Base-by-base conservation (phyloP, 2,329 filamentous ascomycete species). In the Fusarium graminum region DNA sequence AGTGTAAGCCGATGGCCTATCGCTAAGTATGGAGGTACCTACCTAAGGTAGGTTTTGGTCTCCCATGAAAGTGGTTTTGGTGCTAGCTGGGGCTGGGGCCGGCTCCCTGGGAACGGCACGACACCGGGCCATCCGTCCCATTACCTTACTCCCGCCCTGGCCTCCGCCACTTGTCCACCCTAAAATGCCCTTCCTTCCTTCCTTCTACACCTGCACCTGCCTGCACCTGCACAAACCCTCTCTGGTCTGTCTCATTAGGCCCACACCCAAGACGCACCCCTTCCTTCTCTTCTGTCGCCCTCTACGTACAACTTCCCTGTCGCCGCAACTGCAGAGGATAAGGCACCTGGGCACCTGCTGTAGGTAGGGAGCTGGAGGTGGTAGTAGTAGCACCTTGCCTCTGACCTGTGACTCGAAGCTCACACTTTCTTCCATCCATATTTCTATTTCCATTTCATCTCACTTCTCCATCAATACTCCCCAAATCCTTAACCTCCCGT, bases 81-180 rank as follows among this genome's bases (percentile, higher is more conserved):
- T 64, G 65, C 62, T 71, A 70, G 62, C 70, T 74, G 69, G 34
- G 49, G 39, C 49, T 52, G 49, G 70, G 64, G 72, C 73, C 74
- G 72, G 70, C 67, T 74, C 67, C 70, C 73, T 78, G 76, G 75
- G 75, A 77, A 73, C 75, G 76, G 74, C 76, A 74, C 76, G 75
- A 77, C 75, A 75, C 75, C 74, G 74, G 75, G 63, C 76, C 72
- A 77, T 74, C 76, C 75, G 74, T 70, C 76, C 74, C 73, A 73
- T 74, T 75, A 72, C 76, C 77, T 74, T 75, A 72, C 76, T 78
- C 76, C 76, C 75, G 74, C 68, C 70, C 65, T 74, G 69, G 72
- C 67, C 70, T 68, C 72, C 72, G 71, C 73, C 69, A 72, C 72
- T 72, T 54, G 59, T 60, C 57, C 62, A 69, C 64, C 60, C 63